These are phyloP conservation scores for Durusdinium trenchii DNA, from an alignment of 73 alveolate genomes.

Conservation along the genomic window DNA sequence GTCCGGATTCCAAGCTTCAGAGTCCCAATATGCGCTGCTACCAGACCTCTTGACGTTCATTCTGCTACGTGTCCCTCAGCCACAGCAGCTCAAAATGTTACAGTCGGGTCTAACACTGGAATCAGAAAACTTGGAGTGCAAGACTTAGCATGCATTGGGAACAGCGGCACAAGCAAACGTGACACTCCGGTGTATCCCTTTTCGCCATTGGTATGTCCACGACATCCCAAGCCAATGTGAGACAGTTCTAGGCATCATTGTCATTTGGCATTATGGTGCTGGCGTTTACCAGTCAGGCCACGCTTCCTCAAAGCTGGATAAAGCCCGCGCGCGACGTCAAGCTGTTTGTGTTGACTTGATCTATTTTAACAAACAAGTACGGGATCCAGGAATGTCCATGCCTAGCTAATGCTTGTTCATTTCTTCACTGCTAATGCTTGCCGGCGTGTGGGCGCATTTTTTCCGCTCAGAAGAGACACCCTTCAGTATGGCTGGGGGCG, in stretches of 20 bases:
- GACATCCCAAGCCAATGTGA: conserved; percentile 43
- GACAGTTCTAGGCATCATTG: not conserved
- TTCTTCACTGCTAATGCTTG: not conserved
- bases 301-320: too few species aligned
- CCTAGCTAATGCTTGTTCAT: too few species aligned
- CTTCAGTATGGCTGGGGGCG: conserved; percentile 91
- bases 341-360: too few species aligned
- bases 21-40: conserved; percentile 93
- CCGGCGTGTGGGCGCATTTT: not conserved
- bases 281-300: conserved; percentile 47
- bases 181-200: not conserved
- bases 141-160: not conserved
- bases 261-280: not conserved
- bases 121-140: not conserved
- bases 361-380: too few species aligned
- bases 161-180: not conserved
- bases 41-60: conserved; percentile 79
- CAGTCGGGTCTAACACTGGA: not conserved
- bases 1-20: conserved; percentile 92
- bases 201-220: not conserved
- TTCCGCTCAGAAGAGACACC: not conserved
- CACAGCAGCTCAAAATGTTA: not conserved
- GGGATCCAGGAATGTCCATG: too few species aligned
- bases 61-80: not conserved
- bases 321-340: too few species aligned